These are phyloP conservation scores for Beta lomatogona DNA, from an alignment of 179 eudicot species.

Conservation along the genomic window DNA sequence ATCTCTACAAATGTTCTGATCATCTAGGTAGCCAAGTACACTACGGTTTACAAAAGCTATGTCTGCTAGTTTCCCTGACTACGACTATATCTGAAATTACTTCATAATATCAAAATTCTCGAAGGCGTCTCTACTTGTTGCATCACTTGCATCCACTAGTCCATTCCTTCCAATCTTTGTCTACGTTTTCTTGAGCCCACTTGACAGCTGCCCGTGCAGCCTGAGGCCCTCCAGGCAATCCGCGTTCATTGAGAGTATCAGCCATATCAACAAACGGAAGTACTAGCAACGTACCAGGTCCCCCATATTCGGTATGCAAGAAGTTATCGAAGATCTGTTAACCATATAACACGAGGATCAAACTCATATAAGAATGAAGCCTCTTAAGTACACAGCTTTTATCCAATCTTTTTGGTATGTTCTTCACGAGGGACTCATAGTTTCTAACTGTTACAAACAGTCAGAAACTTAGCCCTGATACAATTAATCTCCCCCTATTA, in stretches of 20 bases:
- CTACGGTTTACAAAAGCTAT: no score
- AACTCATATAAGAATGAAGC: neutral
- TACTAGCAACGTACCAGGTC: constrained; percentile 88
- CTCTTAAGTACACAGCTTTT: neutral
- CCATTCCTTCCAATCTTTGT: constrained; percentile 90
- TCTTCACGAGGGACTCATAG: no score
- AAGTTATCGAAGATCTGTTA: constrained; percentile 66
- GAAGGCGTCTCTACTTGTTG: constrained; percentile 15
- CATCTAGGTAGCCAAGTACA: no score
- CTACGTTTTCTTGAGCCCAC: constrained; percentile 72
- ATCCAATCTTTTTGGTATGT: no score
- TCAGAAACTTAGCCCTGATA: no score
- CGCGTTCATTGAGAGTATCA: constrained; percentile 65
- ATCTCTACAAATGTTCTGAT: no score
- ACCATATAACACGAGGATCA: neutral
- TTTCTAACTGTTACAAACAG: no score
- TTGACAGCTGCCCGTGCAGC: constrained; percentile 86
- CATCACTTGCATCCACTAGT: constrained; percentile 19
- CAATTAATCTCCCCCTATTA: no score
- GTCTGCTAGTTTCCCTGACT: neutral
- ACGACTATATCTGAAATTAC: neutral
- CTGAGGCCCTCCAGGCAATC: constrained; percentile 85
- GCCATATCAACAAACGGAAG: constrained; percentile 88
- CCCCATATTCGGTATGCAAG: constrained; percentile 81
- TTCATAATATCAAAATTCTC: neutral